These are phyloP conservation scores for Avicennia marina DNA, from an alignment of 257 asterid species.

Conservation along the genomic window DNA sequence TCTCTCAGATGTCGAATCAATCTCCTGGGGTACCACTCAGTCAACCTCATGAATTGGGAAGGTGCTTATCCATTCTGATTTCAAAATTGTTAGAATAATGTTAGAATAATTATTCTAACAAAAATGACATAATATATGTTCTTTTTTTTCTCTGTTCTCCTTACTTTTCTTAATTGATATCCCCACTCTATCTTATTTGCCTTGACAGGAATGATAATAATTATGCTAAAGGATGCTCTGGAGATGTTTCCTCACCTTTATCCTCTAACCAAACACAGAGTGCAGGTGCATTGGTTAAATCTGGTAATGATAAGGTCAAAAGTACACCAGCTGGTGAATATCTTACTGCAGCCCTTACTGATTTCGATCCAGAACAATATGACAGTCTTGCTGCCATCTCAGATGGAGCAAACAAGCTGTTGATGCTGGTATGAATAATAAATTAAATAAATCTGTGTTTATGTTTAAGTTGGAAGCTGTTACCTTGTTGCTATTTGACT, in stretches of 20 bases:
- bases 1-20: constrained; percentile 63
- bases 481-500: too few relatives aligned
- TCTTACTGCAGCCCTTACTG: constrained; percentile 89
- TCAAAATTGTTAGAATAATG: too few relatives aligned
- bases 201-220: constrained; percentile 49
- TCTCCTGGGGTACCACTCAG: constrained; percentile 50
- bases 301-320: constrained; percentile 67
- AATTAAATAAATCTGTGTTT: not conserved
- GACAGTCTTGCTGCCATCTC: constrained; percentile 97
- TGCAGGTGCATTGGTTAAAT: constrained; percentile 74
- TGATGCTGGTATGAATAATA: constrained; percentile 74
- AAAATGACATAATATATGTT: too few relatives aligned
- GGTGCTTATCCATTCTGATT: constrained; percentile 43
- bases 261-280: constrained; percentile 55
- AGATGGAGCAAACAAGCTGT: constrained; percentile 98
- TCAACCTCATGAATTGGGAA: constrained; percentile 57
- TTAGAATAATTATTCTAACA: too few relatives aligned
- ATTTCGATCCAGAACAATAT: constrained; percentile 95
- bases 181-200: constrained; percentile 12
- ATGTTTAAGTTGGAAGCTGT: constrained; percentile 11
- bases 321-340: constrained; percentile 99
- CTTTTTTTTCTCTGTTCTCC: not conserved
- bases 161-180: constrained; percentile 13
- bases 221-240: constrained; percentile 47
- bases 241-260: constrained; percentile 50